A percentile compares a stretch with the other conserved stretches of the same genome.
Evolutionary conservation across 163 green algal species (phyloP).

Genomic region (Coccomyxa subellipsoidea): DNA sequence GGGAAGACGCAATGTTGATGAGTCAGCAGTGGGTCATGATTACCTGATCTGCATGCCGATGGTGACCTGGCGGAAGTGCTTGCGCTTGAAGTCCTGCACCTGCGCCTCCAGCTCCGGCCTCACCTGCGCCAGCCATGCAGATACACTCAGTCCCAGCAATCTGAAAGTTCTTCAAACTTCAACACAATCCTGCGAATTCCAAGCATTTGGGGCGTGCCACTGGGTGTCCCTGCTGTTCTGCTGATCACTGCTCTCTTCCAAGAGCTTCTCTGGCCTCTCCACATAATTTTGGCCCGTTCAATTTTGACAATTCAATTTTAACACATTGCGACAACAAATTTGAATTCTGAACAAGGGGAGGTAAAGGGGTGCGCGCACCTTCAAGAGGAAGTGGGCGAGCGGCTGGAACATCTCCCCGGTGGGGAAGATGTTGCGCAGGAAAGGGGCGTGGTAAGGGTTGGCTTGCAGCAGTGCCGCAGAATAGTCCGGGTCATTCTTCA

Average conservation of each 20-base stretch:
- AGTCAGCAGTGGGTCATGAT: not conserved
- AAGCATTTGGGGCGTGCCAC: too few species aligned
- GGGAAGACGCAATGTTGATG: too few species aligned
- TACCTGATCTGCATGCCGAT: not conserved
- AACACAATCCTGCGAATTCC: too few species aligned
- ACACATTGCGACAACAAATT: too few species aligned
- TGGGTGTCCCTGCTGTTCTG: too few species aligned
- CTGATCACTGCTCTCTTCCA: too few species aligned
- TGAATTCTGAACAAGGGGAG: too few species aligned
- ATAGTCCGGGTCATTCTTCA: conserved; percentile 11
- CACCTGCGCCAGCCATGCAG: not conserved
- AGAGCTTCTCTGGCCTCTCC: too few species aligned
- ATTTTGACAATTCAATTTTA: too few species aligned
- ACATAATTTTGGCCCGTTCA: too few species aligned
- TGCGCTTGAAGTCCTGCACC: not conserved
- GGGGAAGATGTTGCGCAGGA: not conserved
- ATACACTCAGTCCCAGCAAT: not conserved
- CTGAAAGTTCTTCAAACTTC: too few species aligned
- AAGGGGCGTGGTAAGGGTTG: not conserved
- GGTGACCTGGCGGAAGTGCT: not conserved
- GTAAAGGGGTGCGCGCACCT: too few species aligned
- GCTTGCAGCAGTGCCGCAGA: not conserved
- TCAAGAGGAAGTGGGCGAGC: not conserved
- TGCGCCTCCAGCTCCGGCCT: not conserved
- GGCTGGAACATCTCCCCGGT: conserved; percentile 1